These are phyloP conservation scores for Oropetium thomaeum DNA, from an alignment of 176 grass and related monocot species.

Conservation along the genomic window DNA sequence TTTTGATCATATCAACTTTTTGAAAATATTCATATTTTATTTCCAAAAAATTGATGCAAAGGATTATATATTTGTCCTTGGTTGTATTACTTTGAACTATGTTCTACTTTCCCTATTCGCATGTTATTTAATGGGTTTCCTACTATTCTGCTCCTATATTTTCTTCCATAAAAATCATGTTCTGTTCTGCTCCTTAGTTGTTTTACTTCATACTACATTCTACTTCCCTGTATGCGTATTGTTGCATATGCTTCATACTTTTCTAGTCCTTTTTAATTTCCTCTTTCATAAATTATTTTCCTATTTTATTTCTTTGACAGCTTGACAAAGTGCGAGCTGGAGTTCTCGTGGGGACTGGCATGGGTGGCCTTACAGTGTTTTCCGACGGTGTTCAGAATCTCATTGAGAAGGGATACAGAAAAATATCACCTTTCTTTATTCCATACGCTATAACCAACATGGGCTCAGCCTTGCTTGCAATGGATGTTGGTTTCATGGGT, in stretches of 20 bases:
- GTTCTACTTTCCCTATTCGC: background rate
- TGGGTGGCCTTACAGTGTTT: constrained; percentile 60
- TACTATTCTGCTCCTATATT: background rate
- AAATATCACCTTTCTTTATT: constrained; percentile 67
- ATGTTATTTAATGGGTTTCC: background rate
- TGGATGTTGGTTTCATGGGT: constrained; percentile 70
- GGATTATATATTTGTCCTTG: background rate
- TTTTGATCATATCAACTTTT: background rate
- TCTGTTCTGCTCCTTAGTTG: background rate
- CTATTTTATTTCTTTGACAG: constrained; percentile 22
- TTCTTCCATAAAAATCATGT: too few relatives aligned
- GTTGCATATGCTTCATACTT: background rate
- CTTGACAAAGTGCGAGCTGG: constrained; percentile 51
- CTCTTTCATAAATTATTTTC: background rate
- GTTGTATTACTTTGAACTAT: background rate
- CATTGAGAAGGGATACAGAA: constrained; percentile 58
- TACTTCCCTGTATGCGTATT: background rate
- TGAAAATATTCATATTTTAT: background rate
- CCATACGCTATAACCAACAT: constrained; percentile 66
- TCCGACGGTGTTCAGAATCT: constrained; percentile 49
- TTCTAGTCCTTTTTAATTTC: background rate
- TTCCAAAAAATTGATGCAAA: background rate
- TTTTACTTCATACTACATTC: background rate
- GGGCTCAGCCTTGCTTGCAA: constrained; percentile 60
- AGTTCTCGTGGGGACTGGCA: constrained; percentile 67